Percentiles rank a stretch among this genome's conserved stretches.
Evolutionary conservation across 345 rosid genomes (phyloP).

Genomic region (Lepidium didymum): DNA sequence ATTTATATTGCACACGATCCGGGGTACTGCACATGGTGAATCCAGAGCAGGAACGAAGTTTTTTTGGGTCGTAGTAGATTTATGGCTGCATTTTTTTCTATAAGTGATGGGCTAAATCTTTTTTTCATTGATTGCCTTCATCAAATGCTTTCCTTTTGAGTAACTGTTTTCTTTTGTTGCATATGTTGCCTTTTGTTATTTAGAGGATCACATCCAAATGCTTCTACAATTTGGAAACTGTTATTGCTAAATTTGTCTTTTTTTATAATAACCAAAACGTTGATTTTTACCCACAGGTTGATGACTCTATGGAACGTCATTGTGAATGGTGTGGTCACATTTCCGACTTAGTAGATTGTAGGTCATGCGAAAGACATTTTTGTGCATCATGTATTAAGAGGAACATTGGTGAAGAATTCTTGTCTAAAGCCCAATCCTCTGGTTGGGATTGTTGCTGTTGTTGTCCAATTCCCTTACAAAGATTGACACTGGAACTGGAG

Average conservation of each 20-base stretch:
- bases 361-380: slow-evolving; percentile 65
- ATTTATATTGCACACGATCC: neutral
- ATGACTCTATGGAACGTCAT: slow-evolving; percentile 55
- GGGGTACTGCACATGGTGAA: neutral
- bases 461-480: slow-evolving; percentile 63
- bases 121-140: neutral
- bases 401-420: slow-evolving; percentile 69
- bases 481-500: slow-evolving; percentile 58
- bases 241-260: neutral
- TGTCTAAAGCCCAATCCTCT: slow-evolving; percentile 52
- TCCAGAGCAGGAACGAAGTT: neutral
- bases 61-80: neutral
- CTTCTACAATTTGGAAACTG: neutral
- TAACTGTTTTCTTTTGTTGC: neutral
- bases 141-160: neutral
- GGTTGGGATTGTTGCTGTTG: slow-evolving; percentile 90
- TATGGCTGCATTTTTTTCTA: neutral
- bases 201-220: neutral
- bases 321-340: slow-evolving; percentile 91
- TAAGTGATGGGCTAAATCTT: neutral
- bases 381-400: slow-evolving; percentile 69
- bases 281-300: slow-evolving; percentile 44
- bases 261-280: neutral
- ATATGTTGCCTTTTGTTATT: neutral
- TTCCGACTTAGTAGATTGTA: slow-evolving; percentile 64